Conservation (phyloP, 2,329 filamentous ascomycete genomes). For the Herpotrichia juniperi region DNA sequence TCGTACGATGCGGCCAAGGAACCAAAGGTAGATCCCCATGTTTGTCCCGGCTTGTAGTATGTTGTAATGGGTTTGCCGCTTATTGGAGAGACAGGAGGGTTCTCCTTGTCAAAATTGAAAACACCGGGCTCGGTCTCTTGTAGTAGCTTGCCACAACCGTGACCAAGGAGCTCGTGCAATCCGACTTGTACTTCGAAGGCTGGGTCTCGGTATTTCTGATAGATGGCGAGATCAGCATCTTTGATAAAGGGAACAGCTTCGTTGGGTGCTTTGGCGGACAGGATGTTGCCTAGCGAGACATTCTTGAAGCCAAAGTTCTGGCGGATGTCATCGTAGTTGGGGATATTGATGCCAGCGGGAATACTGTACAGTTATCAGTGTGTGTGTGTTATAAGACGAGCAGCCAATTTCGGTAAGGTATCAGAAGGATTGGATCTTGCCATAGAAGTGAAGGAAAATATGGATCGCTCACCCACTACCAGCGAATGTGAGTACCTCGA, state of each 20-base stretch:
- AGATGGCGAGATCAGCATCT: conserved; percentile 77
- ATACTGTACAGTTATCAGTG: conserved; percentile 46
- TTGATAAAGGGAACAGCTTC: conserved; percentile 92
- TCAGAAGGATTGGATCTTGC: too few relatives aligned
- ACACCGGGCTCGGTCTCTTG: conserved; percentile 83
- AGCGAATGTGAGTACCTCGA: conserved; percentile 87
- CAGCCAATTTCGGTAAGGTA: too few relatives aligned
- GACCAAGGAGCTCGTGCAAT: conserved; percentile 86
- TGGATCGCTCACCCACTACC: conserved; percentile 58
- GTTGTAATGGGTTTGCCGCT: conserved; percentile 77
- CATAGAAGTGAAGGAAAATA: too few relatives aligned
- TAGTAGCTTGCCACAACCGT: conserved; percentile 91
- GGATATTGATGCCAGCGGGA: conserved; percentile 64
- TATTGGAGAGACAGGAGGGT: conserved; percentile 81
- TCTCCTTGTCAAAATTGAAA: conserved; percentile 86
- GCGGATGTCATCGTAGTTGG: conserved; percentile 69
- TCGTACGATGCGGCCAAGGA: conserved; percentile 87
- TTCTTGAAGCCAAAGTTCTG: conserved; percentile 91
- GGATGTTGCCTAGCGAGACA: conserved; percentile 89
- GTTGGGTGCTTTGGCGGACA: conserved; percentile 88
- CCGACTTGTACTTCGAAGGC: conserved; percentile 97
- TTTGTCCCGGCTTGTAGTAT: conserved; percentile 95
- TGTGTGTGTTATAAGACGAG: too few relatives aligned
- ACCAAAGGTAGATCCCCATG: conserved; percentile 92
- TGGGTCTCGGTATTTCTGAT: conserved; percentile 80